A percentile compares a stretch with the other conserved stretches of the same genome.
Evolutionary conservation across 257 asterid species (phyloP).

Genomic region (Ehretia macrophylla): DNA sequence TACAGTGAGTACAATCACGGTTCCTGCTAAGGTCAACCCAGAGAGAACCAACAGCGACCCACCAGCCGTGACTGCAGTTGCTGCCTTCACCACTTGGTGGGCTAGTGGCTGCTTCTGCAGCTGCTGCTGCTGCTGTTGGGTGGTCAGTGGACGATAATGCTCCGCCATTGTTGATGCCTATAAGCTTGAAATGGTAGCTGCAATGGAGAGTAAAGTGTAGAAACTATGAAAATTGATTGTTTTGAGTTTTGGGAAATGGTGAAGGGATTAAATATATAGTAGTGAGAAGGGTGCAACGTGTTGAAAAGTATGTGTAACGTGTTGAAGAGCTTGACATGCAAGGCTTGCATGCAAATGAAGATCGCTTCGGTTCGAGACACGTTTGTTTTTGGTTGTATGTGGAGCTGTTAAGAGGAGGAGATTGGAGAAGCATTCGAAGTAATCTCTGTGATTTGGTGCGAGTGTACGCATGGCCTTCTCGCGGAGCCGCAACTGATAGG

Average conservation of each 20-base stretch:
- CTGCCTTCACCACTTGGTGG: conserved; percentile 54
- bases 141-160: background rate
- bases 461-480: background rate
- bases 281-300: conserved; percentile 22
- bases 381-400: conserved; percentile 19
- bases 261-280: background rate
- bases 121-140: conserved; percentile 15
- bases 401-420: conserved; percentile 15
- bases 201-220: background rate
- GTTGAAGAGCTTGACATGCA: conserved; percentile 40
- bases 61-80: conserved; percentile 69
- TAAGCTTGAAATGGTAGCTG: background rate
- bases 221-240: no score
- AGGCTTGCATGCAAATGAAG: conserved; percentile 37
- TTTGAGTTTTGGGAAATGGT: background rate
- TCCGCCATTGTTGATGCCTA: conserved; percentile 11
- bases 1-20: conserved; percentile 57
- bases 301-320: conserved; percentile 26
- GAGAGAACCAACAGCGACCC: conserved; percentile 65
- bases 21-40: conserved; percentile 53
- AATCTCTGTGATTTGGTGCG: background rate
- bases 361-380: conserved; percentile 37
- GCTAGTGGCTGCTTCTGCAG: conserved; percentile 30
- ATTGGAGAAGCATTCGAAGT: no score
- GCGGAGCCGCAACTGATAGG: background rate